phyloP scores from a whole-genome alignment of 2,329 filamentous ascomycete species.

The Exophiala oligosperma region DNA sequence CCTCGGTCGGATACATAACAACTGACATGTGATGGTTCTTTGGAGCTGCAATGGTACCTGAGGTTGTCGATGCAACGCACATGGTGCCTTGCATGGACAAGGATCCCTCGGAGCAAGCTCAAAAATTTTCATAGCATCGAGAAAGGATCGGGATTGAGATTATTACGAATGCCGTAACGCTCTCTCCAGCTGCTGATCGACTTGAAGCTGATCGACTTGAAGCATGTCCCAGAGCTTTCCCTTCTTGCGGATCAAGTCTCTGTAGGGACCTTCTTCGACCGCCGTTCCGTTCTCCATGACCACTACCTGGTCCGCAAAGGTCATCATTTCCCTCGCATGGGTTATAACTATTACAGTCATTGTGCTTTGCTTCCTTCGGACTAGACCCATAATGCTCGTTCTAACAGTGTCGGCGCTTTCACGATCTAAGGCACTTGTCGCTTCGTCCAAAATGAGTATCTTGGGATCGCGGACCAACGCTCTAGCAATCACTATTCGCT shows the following conservation, averaged over 20 bases:
- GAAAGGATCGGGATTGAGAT: no score
- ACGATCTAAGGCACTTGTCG: constrained; percentile 76
- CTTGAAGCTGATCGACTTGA: constrained; percentile 43
- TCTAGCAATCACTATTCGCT: constrained; percentile 77
- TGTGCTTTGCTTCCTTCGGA: constrained; percentile 31
- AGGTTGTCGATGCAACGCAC: no score
- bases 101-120: no score
- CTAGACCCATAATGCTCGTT: constrained; percentile 52
- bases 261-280: constrained; percentile 69
- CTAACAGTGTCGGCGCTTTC: constrained; percentile 66
- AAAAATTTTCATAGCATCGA: no score
- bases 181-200: neutral
- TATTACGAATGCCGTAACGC: no score
- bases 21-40: no score
- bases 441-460: constrained; percentile 81
- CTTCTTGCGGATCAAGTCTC: constrained; percentile 52
- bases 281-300: constrained; percentile 68
- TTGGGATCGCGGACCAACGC: constrained; percentile 71
- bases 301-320: constrained; percentile 69
- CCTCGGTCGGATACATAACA: neutral
- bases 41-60: no score
- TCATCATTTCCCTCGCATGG: constrained; percentile 84
- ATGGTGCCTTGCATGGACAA: no score
- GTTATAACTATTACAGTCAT: constrained; percentile 80
- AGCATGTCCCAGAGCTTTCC: constrained; percentile 47